phyloP scores from a whole-genome alignment of 257 asterid genomes.

The Vinca minor region DNA sequence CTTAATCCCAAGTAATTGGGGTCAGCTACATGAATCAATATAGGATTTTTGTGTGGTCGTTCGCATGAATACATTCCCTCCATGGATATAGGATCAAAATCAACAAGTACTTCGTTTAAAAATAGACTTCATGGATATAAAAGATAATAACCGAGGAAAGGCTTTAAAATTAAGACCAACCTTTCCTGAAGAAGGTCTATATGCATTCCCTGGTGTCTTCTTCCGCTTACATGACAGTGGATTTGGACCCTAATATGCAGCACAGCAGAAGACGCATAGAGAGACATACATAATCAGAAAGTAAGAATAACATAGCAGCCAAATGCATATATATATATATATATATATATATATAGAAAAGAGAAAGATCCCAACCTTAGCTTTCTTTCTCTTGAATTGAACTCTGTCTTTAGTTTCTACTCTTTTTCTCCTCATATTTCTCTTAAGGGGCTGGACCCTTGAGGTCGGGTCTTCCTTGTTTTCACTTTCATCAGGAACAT shows the following conservation, averaged over 20 bases:
- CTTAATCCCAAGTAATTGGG: too few species aligned
- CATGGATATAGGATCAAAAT: too few species aligned
- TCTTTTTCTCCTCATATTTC: conserved; percentile 21
- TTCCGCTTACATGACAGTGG: conserved; percentile 86
- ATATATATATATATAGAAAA: too few species aligned
- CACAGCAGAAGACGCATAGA: conserved; percentile 13
- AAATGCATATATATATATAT: too few species aligned
- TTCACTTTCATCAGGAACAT: conserved; percentile 43
- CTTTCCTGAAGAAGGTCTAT: conserved; percentile 37
- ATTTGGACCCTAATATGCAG: conserved; percentile 82
- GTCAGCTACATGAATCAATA: too few species aligned
- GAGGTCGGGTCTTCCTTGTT: conserved; percentile 20
- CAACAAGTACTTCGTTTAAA: too few species aligned
- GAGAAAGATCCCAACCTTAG: conserved; percentile 23
- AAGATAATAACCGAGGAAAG: background rate
- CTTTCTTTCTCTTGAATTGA: conserved; percentile 31
- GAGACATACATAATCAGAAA: background rate
- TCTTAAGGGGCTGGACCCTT: conserved; percentile 21
- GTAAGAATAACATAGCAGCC: background rate
- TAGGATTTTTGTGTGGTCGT: too few species aligned
- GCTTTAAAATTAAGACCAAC: conserved; percentile 23
- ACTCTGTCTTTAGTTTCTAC: conserved; percentile 20
- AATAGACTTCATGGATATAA: background rate
- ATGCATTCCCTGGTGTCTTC: conserved; percentile 26
- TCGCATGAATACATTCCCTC: too few species aligned